These are phyloP conservation scores for Polychytrium aggregatum DNA, from an alignment of 192 early-diverging fungal genomes.

Conservation along the genomic window DNA sequence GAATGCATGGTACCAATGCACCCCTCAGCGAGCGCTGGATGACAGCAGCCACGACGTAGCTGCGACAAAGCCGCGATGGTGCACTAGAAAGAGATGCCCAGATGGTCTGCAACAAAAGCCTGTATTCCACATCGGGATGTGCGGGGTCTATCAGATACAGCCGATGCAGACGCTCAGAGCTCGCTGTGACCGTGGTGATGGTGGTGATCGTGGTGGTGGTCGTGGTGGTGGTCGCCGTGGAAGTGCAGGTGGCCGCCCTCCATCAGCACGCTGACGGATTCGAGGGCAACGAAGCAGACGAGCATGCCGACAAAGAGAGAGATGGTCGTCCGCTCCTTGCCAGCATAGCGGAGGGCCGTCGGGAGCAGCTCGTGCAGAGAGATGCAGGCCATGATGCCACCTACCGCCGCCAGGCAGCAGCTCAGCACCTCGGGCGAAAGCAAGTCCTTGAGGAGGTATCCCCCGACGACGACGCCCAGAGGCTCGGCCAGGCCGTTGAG, in stretches of 20 bases:
- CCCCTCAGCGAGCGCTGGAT: no score
- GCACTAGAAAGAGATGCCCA: no score
- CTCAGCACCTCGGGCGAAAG: slow-evolving; percentile 19
- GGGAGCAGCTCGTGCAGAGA: slow-evolving; percentile 41
- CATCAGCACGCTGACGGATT: slow-evolving; percentile 27
- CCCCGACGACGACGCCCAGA: slow-evolving; percentile 30
- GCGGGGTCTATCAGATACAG: no score
- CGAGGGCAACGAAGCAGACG: slow-evolving; percentile 30
- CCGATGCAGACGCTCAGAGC: no score
- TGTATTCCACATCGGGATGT: no score
- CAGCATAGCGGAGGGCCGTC: slow-evolving; percentile 32
- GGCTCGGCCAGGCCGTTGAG: slow-evolving; percentile 42
- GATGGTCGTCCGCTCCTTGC: slow-evolving; percentile 21
- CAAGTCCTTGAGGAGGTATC: slow-evolving; percentile 17
- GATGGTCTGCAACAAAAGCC: no score
- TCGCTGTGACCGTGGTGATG: not conserved
- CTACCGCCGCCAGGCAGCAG: slow-evolving; percentile 31
- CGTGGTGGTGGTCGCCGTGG: not conserved
- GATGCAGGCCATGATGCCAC: slow-evolving; percentile 44
- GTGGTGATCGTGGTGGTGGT: slow-evolving; percentile 1
- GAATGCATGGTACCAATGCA: no score
- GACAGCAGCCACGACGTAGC: no score
- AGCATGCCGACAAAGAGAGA: slow-evolving; percentile 35
- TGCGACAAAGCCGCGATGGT: no score
- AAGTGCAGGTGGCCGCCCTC: slow-evolving; percentile 9